A percentile compares a stretch with the other conserved stretches of the same genome.
These are phyloP conservation scores for Epichloe hybrida DNA, from an alignment of 2,329 filamentous ascomycete genomes.

Conservation along the genomic window DNA sequence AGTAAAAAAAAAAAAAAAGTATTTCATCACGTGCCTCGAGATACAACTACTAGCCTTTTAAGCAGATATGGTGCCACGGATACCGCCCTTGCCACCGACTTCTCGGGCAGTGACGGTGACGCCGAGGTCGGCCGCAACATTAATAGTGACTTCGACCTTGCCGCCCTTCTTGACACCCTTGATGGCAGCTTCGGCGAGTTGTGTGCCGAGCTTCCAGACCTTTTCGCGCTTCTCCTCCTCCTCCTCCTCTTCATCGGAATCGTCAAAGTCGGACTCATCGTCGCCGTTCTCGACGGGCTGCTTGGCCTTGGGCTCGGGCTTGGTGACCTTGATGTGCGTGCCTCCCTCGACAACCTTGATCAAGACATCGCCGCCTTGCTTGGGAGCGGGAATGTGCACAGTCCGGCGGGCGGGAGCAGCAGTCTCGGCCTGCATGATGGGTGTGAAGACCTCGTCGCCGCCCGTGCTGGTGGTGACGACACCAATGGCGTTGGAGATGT, in stretches of 20 bases:
- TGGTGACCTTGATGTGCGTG: constrained; percentile 85
- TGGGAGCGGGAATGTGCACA: constrained; percentile 61
- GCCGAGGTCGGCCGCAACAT: constrained; percentile 65
- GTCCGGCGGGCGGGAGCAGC: constrained; percentile 80
- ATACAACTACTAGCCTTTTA: constrained; percentile 2
- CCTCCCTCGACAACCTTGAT: constrained; percentile 79
- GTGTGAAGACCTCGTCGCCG: constrained; percentile 58
- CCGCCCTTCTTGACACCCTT: constrained; percentile 72
- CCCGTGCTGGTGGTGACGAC: constrained; percentile 53
- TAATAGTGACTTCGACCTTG: constrained; percentile 90
- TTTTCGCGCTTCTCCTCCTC: constrained; percentile 52
- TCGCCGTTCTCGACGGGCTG: constrained; percentile 50
- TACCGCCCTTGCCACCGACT: constrained; percentile 75
- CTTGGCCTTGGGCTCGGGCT: constrained; percentile 67
- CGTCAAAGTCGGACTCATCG: constrained; percentile 45
- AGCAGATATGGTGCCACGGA: constrained; percentile 44
- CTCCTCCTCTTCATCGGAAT: constrained; percentile 62
- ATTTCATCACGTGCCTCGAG: background rate
- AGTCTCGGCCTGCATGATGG: constrained; percentile 74
- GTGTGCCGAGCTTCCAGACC: constrained; percentile 76
- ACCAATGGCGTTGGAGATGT: constrained; percentile 79
- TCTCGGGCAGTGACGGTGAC: constrained; percentile 74
- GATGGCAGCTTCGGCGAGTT: constrained; percentile 75
- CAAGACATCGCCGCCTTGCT: constrained; percentile 75
- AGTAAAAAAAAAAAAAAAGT: no score